Conservation (phyloP, 169 alveolate species). For the Plasmodium gonderi region DNA sequence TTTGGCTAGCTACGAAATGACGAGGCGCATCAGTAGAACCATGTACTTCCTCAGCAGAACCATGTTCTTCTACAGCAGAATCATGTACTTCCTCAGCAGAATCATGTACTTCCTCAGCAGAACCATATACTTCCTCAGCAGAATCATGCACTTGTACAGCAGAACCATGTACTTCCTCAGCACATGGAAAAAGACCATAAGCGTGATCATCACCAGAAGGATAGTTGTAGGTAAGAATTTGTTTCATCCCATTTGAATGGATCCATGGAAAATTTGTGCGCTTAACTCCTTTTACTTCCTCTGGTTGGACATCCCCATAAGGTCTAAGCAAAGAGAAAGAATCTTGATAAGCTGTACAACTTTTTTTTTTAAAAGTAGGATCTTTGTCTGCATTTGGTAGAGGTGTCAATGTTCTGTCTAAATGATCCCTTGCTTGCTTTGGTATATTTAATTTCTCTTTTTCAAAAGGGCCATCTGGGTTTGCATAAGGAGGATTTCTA, state of each 20-base stretch:
- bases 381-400: neutral
- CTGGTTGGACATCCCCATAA: neutral
- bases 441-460: constrained; percentile 58
- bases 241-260: constrained; percentile 46
- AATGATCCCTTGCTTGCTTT: constrained; percentile 63
- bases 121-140: neutral
- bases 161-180: neutral
- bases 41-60: neutral
- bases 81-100: neutral
- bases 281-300: constrained; percentile 44
- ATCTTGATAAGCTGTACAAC: constrained; percentile 19
- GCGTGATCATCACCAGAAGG: neutral
- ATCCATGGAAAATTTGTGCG: constrained; percentile 62
- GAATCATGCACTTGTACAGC: neutral
- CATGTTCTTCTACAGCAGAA: neutral
- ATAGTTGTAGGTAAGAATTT: constrained; percentile 31
- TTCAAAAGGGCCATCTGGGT: constrained; percentile 80
- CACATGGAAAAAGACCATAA: neutral
- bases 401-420: constrained; percentile 73
- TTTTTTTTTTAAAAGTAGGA: constrained; percentile 68
- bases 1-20: neutral
- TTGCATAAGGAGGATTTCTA: constrained; percentile 77
- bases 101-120: neutral
- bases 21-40: neutral
- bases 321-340: constrained; percentile 26